phyloP scores from a whole-genome alignment of 2,329 filamentous ascomycete species.

The Botrytis fabae region DNA sequence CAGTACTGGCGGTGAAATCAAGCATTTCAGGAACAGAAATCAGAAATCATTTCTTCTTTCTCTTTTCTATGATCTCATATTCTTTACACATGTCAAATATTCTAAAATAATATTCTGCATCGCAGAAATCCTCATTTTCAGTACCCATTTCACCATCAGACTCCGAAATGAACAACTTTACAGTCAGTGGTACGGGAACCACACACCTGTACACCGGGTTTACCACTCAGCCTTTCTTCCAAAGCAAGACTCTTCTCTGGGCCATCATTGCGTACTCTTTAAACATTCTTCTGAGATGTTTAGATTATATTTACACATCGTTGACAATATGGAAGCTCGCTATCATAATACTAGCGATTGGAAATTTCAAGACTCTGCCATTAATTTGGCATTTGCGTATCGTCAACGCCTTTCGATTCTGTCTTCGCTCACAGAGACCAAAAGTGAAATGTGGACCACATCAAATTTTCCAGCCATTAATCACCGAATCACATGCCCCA shows the following conservation, averaged over 20 bases:
- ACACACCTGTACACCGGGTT: not conserved
- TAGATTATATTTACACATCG: not conserved
- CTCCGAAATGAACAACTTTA: constrained; percentile 2
- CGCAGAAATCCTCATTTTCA: not conserved
- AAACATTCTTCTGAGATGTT: not conserved
- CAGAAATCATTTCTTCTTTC: not conserved
- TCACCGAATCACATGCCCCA: constrained; percentile 60
- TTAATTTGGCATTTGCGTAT: constrained; percentile 61
- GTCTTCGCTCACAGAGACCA: constrained; percentile 47
- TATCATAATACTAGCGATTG: constrained; percentile 45
- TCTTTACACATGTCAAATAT: constrained; percentile 3
- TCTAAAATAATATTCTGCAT: constrained; percentile 28
- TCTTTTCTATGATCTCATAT: not conserved
- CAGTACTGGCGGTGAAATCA: not conserved
- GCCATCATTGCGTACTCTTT: not conserved
- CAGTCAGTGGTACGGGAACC: not conserved
- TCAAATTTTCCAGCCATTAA: constrained; percentile 63
- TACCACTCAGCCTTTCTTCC: not conserved
- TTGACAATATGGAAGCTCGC: constrained; percentile 4
- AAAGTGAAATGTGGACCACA: constrained; percentile 47
- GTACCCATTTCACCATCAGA: not conserved
- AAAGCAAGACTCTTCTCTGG: not conserved
- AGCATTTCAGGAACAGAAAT: not conserved
- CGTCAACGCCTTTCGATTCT: constrained; percentile 46
- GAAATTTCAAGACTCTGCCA: constrained; percentile 61